phyloP scores from a whole-genome alignment of 169 alveolate species.

The Plasmodium malariae region DNA sequence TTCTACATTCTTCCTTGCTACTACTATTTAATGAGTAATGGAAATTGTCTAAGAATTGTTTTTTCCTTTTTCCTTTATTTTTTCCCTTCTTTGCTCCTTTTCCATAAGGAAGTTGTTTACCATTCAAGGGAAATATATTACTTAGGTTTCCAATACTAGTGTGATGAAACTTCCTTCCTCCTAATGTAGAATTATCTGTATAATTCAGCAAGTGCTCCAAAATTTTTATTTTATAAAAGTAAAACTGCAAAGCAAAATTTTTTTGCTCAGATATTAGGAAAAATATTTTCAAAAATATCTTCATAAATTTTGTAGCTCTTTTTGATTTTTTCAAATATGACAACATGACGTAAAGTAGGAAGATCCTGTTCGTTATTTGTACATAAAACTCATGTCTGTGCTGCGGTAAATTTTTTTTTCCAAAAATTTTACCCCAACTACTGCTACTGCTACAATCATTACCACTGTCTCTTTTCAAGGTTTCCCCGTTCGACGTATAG shows the following conservation, averaged over 20 bases:
- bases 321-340: background rate
- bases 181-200: background rate
- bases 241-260: constrained; percentile 23
- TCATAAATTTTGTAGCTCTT: constrained; percentile 7
- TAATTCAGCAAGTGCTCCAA: constrained; percentile 28
- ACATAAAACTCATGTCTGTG: constrained; percentile 18
- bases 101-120: too few species aligned
- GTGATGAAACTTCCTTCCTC: too few species aligned
- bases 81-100: too few species aligned
- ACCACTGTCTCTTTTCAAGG: too few species aligned
- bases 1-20: background rate
- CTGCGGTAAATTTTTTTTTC: background rate
- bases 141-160: too few species aligned
- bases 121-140: too few species aligned
- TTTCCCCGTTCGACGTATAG: background rate
- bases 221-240: constrained; percentile 47
- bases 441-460: too few species aligned
- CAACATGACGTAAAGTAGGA: constrained; percentile 9
- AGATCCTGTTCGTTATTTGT: constrained; percentile 27
- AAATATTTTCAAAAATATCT: constrained; percentile 35
- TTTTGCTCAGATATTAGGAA: constrained; percentile 34
- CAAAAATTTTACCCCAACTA: too few species aligned
- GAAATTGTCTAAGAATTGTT: background rate
- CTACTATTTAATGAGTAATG: background rate
- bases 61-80: background rate